Conservation (phyloP, 768 basidiomycete species). For the Naganishia onofrii region DNA sequence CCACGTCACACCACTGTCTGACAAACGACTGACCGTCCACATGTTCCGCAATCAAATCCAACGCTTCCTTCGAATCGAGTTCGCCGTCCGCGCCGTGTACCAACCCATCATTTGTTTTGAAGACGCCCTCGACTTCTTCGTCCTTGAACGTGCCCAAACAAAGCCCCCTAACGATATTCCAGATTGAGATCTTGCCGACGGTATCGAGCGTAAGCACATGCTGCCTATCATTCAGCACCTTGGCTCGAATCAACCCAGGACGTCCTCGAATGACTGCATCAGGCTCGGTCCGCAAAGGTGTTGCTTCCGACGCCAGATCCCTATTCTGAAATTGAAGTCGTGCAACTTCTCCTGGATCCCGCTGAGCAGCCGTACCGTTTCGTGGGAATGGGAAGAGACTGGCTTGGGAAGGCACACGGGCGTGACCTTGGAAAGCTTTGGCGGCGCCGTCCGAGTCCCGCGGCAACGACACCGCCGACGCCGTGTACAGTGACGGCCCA, state of each 20-base stretch:
- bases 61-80: conserved; percentile 58
- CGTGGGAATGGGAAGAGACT: conserved; percentile 22
- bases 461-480: conserved; percentile 32
- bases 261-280: conserved; percentile 69
- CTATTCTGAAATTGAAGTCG: conserved; percentile 56
- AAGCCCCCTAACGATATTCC: conserved; percentile 78
- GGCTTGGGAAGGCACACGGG: conserved; percentile 32
- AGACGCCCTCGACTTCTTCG: conserved; percentile 61
- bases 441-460: conserved; percentile 32
- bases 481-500: conserved; percentile 15
- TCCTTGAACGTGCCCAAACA: conserved; percentile 70
- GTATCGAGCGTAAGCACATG: conserved; percentile 91
- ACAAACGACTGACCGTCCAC: conserved; percentile 94
- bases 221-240: conserved; percentile 80
- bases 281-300: conserved; percentile 60
- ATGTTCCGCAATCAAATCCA: conserved; percentile 81
- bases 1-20: conserved; percentile 77
- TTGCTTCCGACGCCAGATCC: conserved; percentile 75
- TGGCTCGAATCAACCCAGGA: conserved; percentile 74
- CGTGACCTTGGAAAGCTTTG: conserved; percentile 33
- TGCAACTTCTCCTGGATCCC: conserved; percentile 38
- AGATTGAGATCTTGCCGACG: conserved; percentile 79
- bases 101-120: conserved; percentile 56
- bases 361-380: background rate
- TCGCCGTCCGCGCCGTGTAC: conserved; percentile 17